Evolutionary conservation across 2,329 filamentous ascomycete species (phyloP).

Genomic region (Botryosphaeria dothidea): DNA sequence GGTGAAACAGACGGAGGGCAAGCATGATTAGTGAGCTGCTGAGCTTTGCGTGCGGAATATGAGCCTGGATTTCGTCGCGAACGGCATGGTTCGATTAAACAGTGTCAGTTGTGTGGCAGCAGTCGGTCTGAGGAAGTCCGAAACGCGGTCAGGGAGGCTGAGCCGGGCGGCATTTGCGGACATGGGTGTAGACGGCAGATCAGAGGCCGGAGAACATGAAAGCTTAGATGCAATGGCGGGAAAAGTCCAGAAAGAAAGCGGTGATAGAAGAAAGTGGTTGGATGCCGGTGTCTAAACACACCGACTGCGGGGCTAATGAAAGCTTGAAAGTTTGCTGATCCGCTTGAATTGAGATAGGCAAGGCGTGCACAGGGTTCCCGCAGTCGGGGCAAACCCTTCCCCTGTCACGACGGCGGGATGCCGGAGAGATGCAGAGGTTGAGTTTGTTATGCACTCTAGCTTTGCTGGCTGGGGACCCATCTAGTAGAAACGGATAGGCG

Average conservation of each 20-base stretch:
- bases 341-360: background rate
- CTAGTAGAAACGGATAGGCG: background rate
- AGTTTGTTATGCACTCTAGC: background rate
- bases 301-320: background rate
- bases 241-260: background rate
- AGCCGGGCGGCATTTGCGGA: background rate
- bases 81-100: background rate
- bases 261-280: background rate
- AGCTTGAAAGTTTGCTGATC: background rate
- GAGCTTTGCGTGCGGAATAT: background rate
- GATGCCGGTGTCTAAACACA: background rate
- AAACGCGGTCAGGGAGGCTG: background rate
- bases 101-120: background rate
- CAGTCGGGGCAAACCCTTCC: background rate
- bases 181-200: background rate
- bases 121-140: background rate
- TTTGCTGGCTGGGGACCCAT: background rate
- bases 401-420: background rate
- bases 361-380: background rate
- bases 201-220: background rate
- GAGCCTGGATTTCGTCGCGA: background rate
- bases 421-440: background rate
- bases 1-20: background rate
- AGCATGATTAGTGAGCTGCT: background rate
- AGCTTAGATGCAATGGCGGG: background rate